Base-by-base conservation (phyloP, 2,329 filamentous ascomycete species). In the Claviceps paspali region DNA sequence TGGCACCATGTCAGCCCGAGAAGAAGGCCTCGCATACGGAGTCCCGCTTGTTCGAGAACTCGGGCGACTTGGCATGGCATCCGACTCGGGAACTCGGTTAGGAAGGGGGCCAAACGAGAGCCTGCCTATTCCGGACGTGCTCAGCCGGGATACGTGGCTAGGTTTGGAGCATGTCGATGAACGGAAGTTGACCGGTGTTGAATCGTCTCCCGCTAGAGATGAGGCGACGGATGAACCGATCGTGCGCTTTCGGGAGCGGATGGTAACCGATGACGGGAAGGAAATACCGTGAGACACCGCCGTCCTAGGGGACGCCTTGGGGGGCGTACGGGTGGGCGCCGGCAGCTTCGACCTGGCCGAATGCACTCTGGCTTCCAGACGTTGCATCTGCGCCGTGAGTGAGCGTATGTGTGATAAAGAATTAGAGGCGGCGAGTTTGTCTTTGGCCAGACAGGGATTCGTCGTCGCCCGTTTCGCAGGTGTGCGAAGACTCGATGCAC, bases 341-440 rank as follows among this genome's bases (percentile, higher is more conserved):
- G 91, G 91, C 15, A 98, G 72, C 59, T 91, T 94, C 28, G 88
- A 95, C 47, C 86, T 78, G 14, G 81, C 91, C 18, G 80, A 85
- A 43, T 96, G 86, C 8, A 98, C 88, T 31, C 91, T 76, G 44
- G 91, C 84, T 57, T 96, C 91, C 43, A 98, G 77, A 47, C 85
- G 83, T 59, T 95, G 85, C 86, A 96, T 95, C 61, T 96, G 91
- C 21, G 85, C 87, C 41, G 92, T 94, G 45, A 98, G 76, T 22
- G 80, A 82, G 45, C 88, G 84, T 51, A 98, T 93, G 55, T 98
- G 91, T 46, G 82, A 82, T 35, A 98, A 73, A 2, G 91, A 96
- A 44, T 65, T 75, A 43, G 68, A 77, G 37, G 67, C 64, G 19
- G 73, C 69, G 28, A 75, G 47, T 42, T 62, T 67, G 48, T 70